Conservation (phyloP, 1,284 basidiomycete genomes). For the Ceratobasidium sp. region DNA sequence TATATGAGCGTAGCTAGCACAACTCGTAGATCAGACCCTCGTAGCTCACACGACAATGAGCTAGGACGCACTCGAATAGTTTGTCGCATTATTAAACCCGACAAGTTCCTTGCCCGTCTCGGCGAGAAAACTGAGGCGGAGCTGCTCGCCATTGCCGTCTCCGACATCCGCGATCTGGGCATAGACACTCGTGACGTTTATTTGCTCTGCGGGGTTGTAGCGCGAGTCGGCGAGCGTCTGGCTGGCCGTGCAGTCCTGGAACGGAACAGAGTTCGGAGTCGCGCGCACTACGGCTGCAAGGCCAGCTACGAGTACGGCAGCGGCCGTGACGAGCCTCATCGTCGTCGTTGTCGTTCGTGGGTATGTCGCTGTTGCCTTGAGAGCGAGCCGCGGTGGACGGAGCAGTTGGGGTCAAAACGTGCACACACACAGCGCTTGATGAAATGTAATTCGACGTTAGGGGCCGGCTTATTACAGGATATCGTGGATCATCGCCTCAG, state of each 20-base stretch:
- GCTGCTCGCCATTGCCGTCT: conserved; percentile 49
- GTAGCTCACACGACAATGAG: conserved; percentile 21
- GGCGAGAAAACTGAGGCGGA: conserved; percentile 68
- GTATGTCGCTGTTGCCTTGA: background rate
- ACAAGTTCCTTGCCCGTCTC: conserved; percentile 65
- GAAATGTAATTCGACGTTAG: no score
- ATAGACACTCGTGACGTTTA: conserved; percentile 76
- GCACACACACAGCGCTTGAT: background rate
- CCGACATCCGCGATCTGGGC: conserved; percentile 69
- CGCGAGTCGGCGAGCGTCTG: conserved; percentile 25
- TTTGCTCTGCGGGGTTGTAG: conserved; percentile 57
- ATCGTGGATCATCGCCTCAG: no score
- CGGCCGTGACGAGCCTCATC: conserved; percentile 32
- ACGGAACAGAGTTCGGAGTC: conserved; percentile 31
- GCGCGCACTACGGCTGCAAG: background rate
- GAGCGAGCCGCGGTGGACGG: background rate
- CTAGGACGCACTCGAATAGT: conserved; percentile 63
- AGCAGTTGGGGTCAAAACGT: conserved; percentile 5
- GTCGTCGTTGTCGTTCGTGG: conserved; percentile 1
- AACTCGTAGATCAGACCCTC: conserved; percentile 4
- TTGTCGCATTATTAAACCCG: conserved; percentile 67
- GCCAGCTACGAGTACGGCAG: conserved; percentile 5
- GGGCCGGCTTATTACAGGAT: no score
- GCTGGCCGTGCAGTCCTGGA: conserved; percentile 12
- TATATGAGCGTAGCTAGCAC: conserved; percentile 83